Conservation (phyloP, 768 basidiomycete species). For the Boletales sp. region DNA sequence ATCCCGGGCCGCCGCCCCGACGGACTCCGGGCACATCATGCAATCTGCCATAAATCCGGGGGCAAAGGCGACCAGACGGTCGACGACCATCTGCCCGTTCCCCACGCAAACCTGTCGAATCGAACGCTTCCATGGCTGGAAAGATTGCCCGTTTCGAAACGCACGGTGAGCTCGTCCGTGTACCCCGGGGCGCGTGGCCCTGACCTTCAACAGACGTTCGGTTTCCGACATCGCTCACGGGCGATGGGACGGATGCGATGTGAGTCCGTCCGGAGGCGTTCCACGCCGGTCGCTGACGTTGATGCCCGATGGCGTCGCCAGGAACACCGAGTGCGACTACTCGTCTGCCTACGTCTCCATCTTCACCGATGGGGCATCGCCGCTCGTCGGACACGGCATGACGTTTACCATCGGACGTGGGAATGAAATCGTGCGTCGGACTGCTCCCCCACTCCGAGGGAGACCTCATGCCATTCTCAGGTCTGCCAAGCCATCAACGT, state of each 20-base stretch:
- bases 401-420: conserved; percentile 94
- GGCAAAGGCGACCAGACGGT: not conserved
- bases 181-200: not conserved
- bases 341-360: conserved; percentile 88
- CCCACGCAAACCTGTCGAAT: too few relatives aligned
- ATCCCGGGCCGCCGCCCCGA: conserved; percentile 15
- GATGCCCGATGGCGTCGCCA: conserved; percentile 24
- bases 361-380: conserved; percentile 56
- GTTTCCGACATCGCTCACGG: conserved; percentile 87
- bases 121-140: conserved; percentile 17
- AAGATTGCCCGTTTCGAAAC: conserved; percentile 57
- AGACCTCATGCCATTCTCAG: conserved; percentile 32
- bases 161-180: conserved; percentile 42
- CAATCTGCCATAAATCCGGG: not conserved
- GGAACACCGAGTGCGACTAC: conserved; percentile 96
- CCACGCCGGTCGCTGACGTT: not conserved
- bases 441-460: not conserved
- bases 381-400: conserved; percentile 87
- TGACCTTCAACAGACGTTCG: conserved; percentile 61
- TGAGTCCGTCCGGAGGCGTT: conserved; percentile 28
- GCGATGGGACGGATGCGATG: conserved; percentile 95
- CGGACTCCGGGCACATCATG: not conserved
- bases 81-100: too few relatives aligned
- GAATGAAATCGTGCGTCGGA: conserved; percentile 74
- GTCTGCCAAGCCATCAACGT: conserved; percentile 79